phyloP scores from a whole-genome alignment of 805 yeast species.

The Blastobotrys terrestris region DNA sequence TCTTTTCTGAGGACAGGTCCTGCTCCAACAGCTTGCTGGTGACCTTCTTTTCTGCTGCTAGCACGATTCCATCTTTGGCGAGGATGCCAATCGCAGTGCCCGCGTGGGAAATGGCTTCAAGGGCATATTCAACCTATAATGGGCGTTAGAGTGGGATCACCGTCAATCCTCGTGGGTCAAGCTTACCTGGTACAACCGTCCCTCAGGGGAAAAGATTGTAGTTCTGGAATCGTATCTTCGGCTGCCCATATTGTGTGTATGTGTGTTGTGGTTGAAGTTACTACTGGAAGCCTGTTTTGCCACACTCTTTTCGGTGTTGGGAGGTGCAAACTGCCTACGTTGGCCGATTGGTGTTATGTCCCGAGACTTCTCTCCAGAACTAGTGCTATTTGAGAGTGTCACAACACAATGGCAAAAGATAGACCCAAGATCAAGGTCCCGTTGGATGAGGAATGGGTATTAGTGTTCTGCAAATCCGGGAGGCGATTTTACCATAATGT shows the following conservation, averaged over 20 bases:
- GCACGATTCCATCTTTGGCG: slow-evolving; percentile 79
- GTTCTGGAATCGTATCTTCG: slow-evolving; percentile 99
- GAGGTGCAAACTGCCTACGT: background rate
- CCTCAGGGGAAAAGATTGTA: slow-evolving; percentile 98
- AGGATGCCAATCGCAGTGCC: slow-evolving; percentile 78
- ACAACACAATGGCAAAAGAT: slow-evolving; percentile 5
- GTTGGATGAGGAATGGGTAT: slow-evolving; percentile 34
- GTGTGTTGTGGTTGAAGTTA: background rate
- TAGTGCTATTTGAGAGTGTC: too few species aligned
- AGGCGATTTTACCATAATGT: slow-evolving; percentile 37
- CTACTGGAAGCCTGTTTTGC: slow-evolving; percentile 12
- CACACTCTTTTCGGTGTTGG: slow-evolving; percentile 13
- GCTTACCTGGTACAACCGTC: slow-evolving; percentile 84
- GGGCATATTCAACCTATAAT: slow-evolving; percentile 78
- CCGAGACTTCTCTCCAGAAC: too few species aligned
- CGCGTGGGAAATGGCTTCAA: slow-evolving; percentile 81
- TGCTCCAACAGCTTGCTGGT: slow-evolving; percentile 89
- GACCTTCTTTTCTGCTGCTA: slow-evolving; percentile 95
- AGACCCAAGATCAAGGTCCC: slow-evolving; percentile 16
- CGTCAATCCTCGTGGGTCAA: background rate
- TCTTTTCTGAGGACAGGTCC: slow-evolving; percentile 88
- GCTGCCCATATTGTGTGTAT: slow-evolving; percentile 47
- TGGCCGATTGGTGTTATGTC: slow-evolving; percentile 33
- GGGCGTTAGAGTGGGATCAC: background rate
- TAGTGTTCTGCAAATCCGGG: slow-evolving; percentile 40